These are phyloP conservation scores for rapeseed (Brassica napus) DNA, from an alignment of 345 rosid genomes.

Conservation along the genomic window Da-Ae NC_063452.1:48829001-48829500, in stretches of 20 bases:
- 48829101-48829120: background rate
- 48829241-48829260: conserved; percentile 72
- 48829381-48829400: background rate
- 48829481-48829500: background rate
- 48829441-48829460: background rate
- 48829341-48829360: background rate
- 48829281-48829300: conserved; percentile 86
- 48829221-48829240: conserved; percentile 68
- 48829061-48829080: conserved; percentile 49
- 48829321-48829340: background rate
- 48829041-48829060: conserved; percentile 61
- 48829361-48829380: background rate
- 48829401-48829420: background rate
- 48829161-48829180: background rate
- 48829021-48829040: conserved; percentile 66
- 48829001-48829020: conserved; percentile 47
- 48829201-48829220: conserved; percentile 64
- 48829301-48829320: conserved; percentile 48
- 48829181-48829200: conserved; percentile 35
- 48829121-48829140: background rate
- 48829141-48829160: background rate
- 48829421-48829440: background rate
- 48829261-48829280: conserved; percentile 58
- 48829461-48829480: background rate
- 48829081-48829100: conserved; percentile 39